A percentile compares a stretch with the other conserved stretches of the same genome.
These are phyloP conservation scores for Trichoderma guizhouense DNA, from an alignment of 2,329 filamentous ascomycete species.

Conservation along the genomic window DNA sequence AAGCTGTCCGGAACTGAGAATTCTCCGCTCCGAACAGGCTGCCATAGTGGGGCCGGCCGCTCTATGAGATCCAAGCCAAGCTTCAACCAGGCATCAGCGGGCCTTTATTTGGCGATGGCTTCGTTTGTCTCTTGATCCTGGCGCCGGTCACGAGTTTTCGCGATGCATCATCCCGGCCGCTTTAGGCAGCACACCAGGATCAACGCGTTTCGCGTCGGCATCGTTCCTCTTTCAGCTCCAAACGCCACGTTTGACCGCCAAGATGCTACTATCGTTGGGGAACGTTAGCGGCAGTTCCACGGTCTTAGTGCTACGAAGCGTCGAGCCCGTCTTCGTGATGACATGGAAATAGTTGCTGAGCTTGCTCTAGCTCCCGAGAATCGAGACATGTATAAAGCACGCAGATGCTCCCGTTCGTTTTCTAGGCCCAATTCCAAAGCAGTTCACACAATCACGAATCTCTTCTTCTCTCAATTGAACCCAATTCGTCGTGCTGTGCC, in stretches of 20 bases:
- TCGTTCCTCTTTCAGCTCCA: background rate
- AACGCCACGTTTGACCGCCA: background rate
- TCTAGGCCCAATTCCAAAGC: background rate
- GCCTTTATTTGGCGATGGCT: background rate
- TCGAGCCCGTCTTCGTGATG: background rate
- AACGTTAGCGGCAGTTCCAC: background rate
- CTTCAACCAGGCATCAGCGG: slow-evolving; percentile 8
- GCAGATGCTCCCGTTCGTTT: background rate
- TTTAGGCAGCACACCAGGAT: slow-evolving; percentile 20
- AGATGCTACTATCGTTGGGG: background rate
- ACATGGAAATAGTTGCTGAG: background rate
- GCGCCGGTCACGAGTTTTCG: slow-evolving; percentile 14
- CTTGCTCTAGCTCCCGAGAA: background rate
- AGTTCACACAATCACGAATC: background rate
- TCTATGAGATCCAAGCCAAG: background rate
- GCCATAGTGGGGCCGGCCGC: background rate
- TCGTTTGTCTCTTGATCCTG: background rate
- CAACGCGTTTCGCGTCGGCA: slow-evolving; percentile 17
- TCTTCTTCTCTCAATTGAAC: background rate
- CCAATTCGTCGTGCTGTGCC: background rate
- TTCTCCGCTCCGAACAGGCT: slow-evolving; percentile 10
- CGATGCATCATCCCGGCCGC: background rate
- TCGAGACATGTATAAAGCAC: slow-evolving; percentile 1
- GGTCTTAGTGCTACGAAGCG: background rate
- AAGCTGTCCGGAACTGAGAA: background rate